Evolutionary conservation across 2,329 filamentous ascomycete species (phyloP).

Genomic region (Epichloe bromicola): DNA sequence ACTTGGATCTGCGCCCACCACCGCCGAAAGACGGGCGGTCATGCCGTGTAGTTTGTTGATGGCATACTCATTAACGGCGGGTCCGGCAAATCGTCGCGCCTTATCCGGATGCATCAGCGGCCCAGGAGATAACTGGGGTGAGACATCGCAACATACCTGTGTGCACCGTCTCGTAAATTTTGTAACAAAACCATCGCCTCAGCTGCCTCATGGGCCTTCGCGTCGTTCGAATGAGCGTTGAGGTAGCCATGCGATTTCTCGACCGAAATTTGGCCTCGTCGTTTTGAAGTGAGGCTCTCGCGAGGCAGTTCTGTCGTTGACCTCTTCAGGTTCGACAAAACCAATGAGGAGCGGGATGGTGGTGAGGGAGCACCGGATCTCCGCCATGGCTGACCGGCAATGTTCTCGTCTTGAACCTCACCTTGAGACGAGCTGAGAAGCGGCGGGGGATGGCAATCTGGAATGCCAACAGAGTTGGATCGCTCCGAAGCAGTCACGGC

Average conservation of each 20-base stretch:
- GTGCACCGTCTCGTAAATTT: not conserved
- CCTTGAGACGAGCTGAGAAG: not conserved
- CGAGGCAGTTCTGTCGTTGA: not conserved
- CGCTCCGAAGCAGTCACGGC: no score
- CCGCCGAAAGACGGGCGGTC: no score
- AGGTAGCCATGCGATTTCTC: not conserved
- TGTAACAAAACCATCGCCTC: not conserved
- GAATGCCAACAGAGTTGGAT: no score
- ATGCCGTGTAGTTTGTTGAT: no score
- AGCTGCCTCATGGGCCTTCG: no score
- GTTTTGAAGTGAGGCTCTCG: not conserved
- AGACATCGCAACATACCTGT: not conserved
- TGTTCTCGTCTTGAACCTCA: no score
- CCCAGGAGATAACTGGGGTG: not conserved
- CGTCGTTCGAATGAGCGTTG: no score
- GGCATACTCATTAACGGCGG: not conserved
- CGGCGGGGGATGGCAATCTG: no score
- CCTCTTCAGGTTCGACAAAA: not conserved
- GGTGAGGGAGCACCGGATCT: conserved; percentile 2
- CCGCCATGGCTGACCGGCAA: not conserved
- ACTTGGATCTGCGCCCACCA: no score
- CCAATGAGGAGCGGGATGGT: not conserved
- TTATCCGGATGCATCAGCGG: not conserved
- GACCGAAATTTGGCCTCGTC: not conserved
- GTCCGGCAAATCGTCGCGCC: not conserved